Conservation (phyloP, 2,329 filamentous ascomycete genomes). For the Macroventuria anomochaeta region DNA sequence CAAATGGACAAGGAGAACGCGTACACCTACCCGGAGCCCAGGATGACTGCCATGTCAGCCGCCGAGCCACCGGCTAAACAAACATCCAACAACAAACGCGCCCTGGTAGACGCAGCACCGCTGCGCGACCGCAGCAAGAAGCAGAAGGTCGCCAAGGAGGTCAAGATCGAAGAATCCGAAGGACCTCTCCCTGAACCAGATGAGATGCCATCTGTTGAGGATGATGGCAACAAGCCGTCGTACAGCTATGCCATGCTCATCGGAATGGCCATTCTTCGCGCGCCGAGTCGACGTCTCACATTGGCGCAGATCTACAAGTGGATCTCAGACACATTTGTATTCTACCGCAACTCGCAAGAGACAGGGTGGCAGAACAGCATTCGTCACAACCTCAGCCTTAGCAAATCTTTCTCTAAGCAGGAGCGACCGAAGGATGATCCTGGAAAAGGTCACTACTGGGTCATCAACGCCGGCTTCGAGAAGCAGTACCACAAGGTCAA, state of each 20-base stretch:
- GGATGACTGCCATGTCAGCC: slow-evolving; percentile 37
- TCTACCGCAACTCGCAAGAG: slow-evolving; percentile 78
- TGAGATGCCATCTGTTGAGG: slow-evolving; percentile 80
- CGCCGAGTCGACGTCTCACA: slow-evolving; percentile 81
- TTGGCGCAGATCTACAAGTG: slow-evolving; percentile 98
- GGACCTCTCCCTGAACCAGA: slow-evolving; percentile 70
- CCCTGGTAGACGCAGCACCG: slow-evolving; percentile 74
- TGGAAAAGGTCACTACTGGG: slow-evolving; percentile 97
- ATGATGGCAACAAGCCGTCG: slow-evolving; percentile 86
- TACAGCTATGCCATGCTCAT: slow-evolving; percentile 96
- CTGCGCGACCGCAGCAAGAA: slow-evolving; percentile 78
- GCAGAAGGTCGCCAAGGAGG: slow-evolving; percentile 63
- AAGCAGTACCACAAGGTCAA: slow-evolving; percentile 89
- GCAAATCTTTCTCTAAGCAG: slow-evolving; percentile 96
- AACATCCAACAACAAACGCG: slow-evolving; percentile 58
- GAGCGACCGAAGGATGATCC: slow-evolving; percentile 96
- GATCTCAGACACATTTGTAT: slow-evolving; percentile 94
- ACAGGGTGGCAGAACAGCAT: slow-evolving; percentile 99
- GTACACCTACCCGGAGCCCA: slow-evolving; percentile 47
- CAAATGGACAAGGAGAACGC: slow-evolving; percentile 59
- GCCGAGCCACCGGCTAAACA: slow-evolving; percentile 40
- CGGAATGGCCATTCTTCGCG: slow-evolving; percentile 93
- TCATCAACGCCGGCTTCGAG: slow-evolving; percentile 89
- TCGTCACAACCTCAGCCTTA: slow-evolving; percentile 93
- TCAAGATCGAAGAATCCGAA: slow-evolving; percentile 51